A percentile compares a stretch with the other conserved stretches of the same genome.
These are phyloP conservation scores for Pleoardoris graminearum DNA, from an alignment of 2,329 filamentous ascomycete species.

Conservation along the genomic window DNA sequence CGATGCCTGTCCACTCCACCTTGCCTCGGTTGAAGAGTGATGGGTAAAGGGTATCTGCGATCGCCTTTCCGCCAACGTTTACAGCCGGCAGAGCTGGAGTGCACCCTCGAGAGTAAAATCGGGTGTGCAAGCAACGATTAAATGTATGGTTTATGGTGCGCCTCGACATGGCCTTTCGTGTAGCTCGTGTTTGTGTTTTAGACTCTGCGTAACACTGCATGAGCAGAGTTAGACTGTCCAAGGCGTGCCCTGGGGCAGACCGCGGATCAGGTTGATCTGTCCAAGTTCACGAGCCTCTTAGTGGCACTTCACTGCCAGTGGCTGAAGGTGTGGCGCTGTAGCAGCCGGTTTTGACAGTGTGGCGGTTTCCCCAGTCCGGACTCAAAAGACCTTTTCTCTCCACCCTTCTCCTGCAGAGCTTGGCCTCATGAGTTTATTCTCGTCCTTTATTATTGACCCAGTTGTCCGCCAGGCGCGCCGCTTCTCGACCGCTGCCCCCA, in stretches of 20 bases:
- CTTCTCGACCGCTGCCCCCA: conserved; percentile 36
- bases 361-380: no score
- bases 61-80: neutral
- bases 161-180: no score
- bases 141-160: no score
- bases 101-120: no score
- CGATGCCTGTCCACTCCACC: neutral
- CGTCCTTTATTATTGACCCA: conserved; percentile 47
- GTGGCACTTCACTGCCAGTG: neutral
- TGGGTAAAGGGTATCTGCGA: neutral
- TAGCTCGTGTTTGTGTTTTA: no score
- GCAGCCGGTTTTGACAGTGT: conserved; percentile 1
- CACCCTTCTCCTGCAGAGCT: conserved; percentile 11
- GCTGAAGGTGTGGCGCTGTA: conserved; percentile 3
- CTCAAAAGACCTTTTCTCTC: no score
- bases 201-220: no score
- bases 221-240: no score
- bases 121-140: no score
- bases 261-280: neutral
- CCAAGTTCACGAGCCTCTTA: conserved; percentile 4
- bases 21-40: neutral
- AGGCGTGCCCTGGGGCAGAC: no score
- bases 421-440: conserved; percentile 46
- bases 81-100: no score
- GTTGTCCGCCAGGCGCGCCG: conserved; percentile 46